These are phyloP conservation scores for Cercospora sp. DNA, from an alignment of 2,329 filamentous ascomycete species.

Conservation along the genomic window DNA sequence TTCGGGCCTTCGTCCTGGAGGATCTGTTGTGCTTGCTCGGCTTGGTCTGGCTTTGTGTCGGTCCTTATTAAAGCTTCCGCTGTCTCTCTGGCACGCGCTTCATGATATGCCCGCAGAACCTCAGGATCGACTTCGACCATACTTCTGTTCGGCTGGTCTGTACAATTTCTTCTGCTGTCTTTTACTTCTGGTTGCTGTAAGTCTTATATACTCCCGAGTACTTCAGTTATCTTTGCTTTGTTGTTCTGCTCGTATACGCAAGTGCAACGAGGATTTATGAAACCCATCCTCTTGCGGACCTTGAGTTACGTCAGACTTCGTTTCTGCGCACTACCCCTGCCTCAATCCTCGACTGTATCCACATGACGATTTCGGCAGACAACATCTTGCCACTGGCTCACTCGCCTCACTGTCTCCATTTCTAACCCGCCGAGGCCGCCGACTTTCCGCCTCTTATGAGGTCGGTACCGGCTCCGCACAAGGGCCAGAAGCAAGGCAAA, in stretches of 20 bases:
- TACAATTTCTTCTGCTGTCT: not conserved
- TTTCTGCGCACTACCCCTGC: conserved; percentile 6
- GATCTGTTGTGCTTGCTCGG: conserved; percentile 11
- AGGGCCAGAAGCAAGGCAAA: conserved; percentile 4
- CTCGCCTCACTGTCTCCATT: conserved; percentile 6
- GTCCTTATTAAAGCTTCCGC: conserved; percentile 12
- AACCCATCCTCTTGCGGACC: conserved; percentile 2
- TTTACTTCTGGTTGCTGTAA: not conserved
- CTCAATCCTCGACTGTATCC: not conserved
- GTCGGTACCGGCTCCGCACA: not conserved
- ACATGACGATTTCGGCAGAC: conserved; percentile 14
- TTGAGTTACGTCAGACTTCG: conserved; percentile 13
- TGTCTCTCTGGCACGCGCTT: conserved; percentile 14
- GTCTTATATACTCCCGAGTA: not conserved
- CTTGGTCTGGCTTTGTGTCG: conserved; percentile 9
- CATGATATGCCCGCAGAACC: conserved; percentile 10
- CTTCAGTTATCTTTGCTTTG: not conserved
- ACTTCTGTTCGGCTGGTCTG: not conserved
- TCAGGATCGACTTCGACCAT: conserved; percentile 14
- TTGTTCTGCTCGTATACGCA: not conserved
- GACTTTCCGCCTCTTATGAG: not conserved
- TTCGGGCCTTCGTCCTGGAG: conserved; percentile 14
- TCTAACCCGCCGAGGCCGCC: not conserved
- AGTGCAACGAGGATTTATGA: not conserved
- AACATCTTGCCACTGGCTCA: conserved; percentile 4